These are phyloP conservation scores for Stephania japonica DNA, from an alignment of 164 flowering plant species.

Conservation along the genomic window DNA sequence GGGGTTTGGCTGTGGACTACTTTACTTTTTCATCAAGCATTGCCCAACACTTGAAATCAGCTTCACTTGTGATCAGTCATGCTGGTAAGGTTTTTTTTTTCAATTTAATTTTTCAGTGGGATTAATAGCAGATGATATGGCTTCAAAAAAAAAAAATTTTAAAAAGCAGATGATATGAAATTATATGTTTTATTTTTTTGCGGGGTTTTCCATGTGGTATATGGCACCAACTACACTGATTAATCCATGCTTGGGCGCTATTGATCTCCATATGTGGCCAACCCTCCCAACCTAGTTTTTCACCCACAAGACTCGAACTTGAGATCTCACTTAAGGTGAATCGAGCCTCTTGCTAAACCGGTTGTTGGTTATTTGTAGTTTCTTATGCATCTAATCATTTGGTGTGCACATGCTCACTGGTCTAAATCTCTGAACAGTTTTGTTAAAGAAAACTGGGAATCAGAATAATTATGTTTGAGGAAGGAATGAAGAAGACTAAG, in stretches of 20 bases:
- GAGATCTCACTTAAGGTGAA: no score
- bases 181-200: no score
- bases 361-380: not conserved
- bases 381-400: not conserved
- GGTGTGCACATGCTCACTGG: not conserved
- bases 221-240: no score
- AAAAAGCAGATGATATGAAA: not conserved
- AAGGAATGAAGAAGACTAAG: no score
- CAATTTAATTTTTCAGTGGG: not conserved
- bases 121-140: not conserved
- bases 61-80: constrained; percentile 88
- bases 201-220: no score
- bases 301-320: not conserved
- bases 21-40: constrained; percentile 84
- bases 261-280: no score
- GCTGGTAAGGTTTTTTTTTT: constrained; percentile 48
- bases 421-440: not conserved
- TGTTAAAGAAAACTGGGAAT: no score
- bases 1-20: constrained; percentile 52
- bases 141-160: no score
- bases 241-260: no score
- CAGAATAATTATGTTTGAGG: no score
- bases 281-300: no score
- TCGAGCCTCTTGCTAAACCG: no score
- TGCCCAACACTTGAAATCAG: constrained; percentile 56